Percentiles rank a stretch among this genome's conserved stretches.
These are phyloP conservation scores for Wickerhamomyces pijperi DNA, from an alignment of 805 yeast species.

Conservation along the genomic window DNA sequence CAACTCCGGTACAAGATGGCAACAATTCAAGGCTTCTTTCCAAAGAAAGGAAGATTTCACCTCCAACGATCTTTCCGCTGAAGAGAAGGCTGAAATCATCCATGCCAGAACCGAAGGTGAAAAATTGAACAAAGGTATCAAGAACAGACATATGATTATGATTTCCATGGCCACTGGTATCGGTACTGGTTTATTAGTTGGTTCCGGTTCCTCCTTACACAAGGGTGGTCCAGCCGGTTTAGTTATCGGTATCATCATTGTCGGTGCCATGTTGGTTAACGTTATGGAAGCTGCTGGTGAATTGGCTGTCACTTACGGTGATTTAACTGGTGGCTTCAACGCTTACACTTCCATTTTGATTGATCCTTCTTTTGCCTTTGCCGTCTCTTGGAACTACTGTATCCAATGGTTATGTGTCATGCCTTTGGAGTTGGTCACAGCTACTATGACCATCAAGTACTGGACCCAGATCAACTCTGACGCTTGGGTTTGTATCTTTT, in stretches of 20 bases:
- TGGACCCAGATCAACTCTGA: constrained; percentile 39
- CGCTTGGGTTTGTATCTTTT: constrained; percentile 47
- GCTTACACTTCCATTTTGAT: constrained; percentile 25
- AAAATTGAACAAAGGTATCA: constrained; percentile 25
- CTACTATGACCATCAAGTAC: constrained; percentile 37
- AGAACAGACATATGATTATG: constrained; percentile 54
- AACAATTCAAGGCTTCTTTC: constrained; percentile 22
- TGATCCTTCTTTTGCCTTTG: constrained; percentile 49
- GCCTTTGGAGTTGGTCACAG: constrained; percentile 46
- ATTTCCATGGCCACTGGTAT: constrained; percentile 68
- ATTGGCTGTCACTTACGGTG: constrained; percentile 29
- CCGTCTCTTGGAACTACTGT: constrained; percentile 50
- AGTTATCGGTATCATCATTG: constrained; percentile 45
- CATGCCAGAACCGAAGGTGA: constrained; percentile 17
- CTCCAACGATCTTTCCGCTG: constrained; percentile 28
- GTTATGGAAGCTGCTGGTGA: constrained; percentile 52
- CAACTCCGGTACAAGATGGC: constrained; percentile 13
- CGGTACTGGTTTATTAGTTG: constrained; percentile 69
- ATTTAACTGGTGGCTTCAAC: constrained; percentile 29
- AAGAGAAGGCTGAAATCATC: constrained; percentile 24
- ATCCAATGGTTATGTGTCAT: constrained; percentile 43
- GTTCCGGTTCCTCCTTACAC: constrained; percentile 47
- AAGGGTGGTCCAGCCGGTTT: constrained; percentile 57
- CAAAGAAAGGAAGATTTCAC: constrained; percentile 22
- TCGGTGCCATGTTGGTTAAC: constrained; percentile 51